A percentile compares a stretch with the other conserved stretches of the same genome.
These are phyloP conservation scores for Hylodesmum podocarpum DNA, from an alignment of 306 rosid genomes.

Conservation along the genomic window DNA sequence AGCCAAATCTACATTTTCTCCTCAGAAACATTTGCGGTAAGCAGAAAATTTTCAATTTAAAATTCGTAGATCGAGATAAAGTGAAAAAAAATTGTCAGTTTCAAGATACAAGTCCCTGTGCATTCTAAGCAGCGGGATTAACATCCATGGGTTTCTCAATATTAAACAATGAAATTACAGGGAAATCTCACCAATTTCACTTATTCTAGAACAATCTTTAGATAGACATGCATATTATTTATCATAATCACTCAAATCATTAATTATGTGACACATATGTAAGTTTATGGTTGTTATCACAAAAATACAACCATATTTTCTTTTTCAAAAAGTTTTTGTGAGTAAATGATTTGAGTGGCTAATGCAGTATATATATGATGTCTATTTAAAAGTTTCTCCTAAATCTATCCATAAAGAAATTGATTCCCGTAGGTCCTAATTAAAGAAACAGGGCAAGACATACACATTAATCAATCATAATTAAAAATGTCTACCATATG, in stretches of 20 bases:
- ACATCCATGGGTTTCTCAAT: not conserved
- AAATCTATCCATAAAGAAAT: constrained; percentile 22
- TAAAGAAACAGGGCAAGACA: not conserved
- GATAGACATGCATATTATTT: not conserved
- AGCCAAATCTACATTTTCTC: not conserved
- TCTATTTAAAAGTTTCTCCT: constrained; percentile 7
- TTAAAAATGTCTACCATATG: not conserved
- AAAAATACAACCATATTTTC: not conserved
- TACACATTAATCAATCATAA: not conserved
- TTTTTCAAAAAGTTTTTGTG: not conserved
- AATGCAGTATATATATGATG: not conserved
- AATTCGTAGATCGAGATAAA: not conserved
- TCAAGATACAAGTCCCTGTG: not conserved
- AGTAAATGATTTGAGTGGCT: constrained; percentile 23
- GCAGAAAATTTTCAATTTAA: not conserved
- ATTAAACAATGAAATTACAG: not conserved
- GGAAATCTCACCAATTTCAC: constrained; percentile 17
- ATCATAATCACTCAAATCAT: constrained; percentile 12
- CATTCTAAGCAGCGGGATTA: constrained; percentile 3
- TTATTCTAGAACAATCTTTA: not conserved
- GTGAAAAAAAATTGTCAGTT: not conserved
- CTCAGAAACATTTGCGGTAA: not conserved
- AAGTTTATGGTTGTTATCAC: not conserved
- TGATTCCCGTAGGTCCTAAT: not conserved
- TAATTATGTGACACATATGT: not conserved